These are phyloP conservation scores for Euptelea pleiosperma DNA, from an alignment of 164 flowering plant species.

Conservation along the genomic window DNA sequence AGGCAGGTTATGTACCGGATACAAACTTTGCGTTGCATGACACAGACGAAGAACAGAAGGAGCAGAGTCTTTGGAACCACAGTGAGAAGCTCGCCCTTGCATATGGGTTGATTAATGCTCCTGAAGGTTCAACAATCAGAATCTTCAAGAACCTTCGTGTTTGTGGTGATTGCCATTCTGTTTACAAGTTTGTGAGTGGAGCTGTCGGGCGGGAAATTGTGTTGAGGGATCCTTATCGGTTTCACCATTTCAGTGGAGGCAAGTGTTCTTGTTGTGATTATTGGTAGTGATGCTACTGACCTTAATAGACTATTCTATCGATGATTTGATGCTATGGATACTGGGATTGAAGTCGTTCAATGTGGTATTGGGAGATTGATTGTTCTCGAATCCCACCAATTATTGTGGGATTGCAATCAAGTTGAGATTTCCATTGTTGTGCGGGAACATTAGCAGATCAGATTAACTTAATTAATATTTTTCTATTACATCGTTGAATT, in stretches of 20 bases:
- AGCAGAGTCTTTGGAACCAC: slow-evolving; percentile 67
- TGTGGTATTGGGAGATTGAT: no score
- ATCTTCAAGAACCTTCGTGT: slow-evolving; percentile 79
- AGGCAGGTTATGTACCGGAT: slow-evolving; percentile 67
- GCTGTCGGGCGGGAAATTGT: slow-evolving; percentile 37
- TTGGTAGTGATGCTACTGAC: slow-evolving; percentile 54
- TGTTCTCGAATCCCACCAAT: no score
- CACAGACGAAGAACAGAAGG: slow-evolving; percentile 75
- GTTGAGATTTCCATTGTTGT: no score
- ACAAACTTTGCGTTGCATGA: slow-evolving; percentile 72
- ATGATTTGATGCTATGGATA: no score
- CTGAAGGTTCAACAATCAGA: slow-evolving; percentile 41
- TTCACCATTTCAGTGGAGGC: slow-evolving; percentile 63
- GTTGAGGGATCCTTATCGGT: slow-evolving; percentile 66
- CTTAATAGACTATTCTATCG: background rate
- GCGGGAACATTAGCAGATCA: no score
- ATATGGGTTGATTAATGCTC: slow-evolving; percentile 49
- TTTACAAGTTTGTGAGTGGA: slow-evolving; percentile 53
- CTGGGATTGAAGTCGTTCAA: no score
- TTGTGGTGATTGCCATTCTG: slow-evolving; percentile 78
- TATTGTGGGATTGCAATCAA: no score
- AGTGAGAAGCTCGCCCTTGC: slow-evolving; percentile 83
- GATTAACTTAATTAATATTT: no score
- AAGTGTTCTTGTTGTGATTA: slow-evolving; percentile 69
- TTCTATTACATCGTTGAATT: no score